These are phyloP conservation scores for Dipteronia dyeriana DNA, from an alignment of 345 rosid genomes.

Conservation along the genomic window DNA sequence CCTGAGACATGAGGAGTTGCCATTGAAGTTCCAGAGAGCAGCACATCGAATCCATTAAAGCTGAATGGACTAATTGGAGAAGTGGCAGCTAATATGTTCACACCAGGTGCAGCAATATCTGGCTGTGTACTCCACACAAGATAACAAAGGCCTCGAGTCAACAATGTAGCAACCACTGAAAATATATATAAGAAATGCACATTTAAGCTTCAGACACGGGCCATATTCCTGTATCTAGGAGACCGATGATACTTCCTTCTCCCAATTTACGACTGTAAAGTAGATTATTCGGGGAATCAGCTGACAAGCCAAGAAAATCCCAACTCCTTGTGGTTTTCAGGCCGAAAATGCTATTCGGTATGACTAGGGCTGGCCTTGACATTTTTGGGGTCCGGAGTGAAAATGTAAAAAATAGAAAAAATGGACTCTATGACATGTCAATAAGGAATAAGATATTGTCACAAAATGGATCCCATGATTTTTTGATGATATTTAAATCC, in stretches of 20 bases:
- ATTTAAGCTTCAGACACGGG: conserved; percentile 45
- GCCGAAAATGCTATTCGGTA: conserved; percentile 13
- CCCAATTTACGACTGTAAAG: conserved; percentile 30
- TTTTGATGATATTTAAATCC: too few species aligned
- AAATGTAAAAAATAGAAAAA: too few species aligned
- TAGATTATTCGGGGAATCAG: not conserved
- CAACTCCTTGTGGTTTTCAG: conserved; percentile 6
- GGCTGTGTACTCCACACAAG: conserved; percentile 34
- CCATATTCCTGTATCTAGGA: conserved; percentile 40
- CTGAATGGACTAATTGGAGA: conserved; percentile 14
- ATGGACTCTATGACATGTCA: too few species aligned
- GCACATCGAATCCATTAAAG: conserved; percentile 17
- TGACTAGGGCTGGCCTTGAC: too few species aligned
- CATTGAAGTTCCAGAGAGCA: conserved; percentile 46
- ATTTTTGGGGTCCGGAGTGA: too few species aligned
- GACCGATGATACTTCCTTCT: conserved; percentile 32
- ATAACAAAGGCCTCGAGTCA: not conserved
- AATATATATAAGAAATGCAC: too few species aligned
- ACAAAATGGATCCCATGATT: too few species aligned
- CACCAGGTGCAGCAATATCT: conserved; percentile 49
- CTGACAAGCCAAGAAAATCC: conserved; percentile 1
- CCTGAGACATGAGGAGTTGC: conserved; percentile 43
- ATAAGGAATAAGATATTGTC: too few species aligned
- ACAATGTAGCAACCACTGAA: not conserved
- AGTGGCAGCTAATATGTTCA: conserved; percentile 42